These are phyloP conservation scores for Niveomyces coronatus DNA, from an alignment of 2,329 filamentous ascomycete genomes.

Conservation along the genomic window DNA sequence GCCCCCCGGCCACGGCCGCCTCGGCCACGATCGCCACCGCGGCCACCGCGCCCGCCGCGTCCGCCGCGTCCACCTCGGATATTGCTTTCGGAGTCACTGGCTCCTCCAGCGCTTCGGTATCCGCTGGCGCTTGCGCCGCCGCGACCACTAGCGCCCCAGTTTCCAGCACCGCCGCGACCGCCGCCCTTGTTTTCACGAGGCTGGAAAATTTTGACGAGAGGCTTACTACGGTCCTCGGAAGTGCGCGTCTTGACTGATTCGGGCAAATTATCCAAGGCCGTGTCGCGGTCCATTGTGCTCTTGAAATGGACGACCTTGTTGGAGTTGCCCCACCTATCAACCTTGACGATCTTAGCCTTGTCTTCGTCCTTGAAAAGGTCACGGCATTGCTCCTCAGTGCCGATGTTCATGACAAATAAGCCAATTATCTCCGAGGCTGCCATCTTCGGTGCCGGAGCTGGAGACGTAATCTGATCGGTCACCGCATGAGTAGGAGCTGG, in stretches of 20 bases:
- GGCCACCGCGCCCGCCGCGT: slow-evolving; percentile 43
- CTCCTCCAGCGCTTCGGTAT: slow-evolving; percentile 75
- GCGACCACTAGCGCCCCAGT: slow-evolving; percentile 56
- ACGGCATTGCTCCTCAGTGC: slow-evolving; percentile 70
- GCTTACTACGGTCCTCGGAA: slow-evolving; percentile 64
- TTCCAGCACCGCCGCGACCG: slow-evolving; percentile 55
- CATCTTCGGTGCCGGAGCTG: slow-evolving; percentile 50
- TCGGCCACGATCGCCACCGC: slow-evolving; percentile 48
- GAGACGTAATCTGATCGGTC: slow-evolving; percentile 44
- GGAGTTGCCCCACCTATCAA: slow-evolving; percentile 67
- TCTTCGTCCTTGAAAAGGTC: slow-evolving; percentile 79
- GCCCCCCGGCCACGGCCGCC: slow-evolving; percentile 45
- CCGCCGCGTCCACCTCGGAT: slow-evolving; percentile 46
- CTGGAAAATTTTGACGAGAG: slow-evolving; percentile 74
- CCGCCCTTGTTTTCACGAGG: slow-evolving; percentile 50
- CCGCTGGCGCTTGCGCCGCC: slow-evolving; percentile 55
- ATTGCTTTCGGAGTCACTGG: slow-evolving; percentile 55
- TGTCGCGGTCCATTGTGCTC: slow-evolving; percentile 67
- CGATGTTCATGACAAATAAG: slow-evolving; percentile 82
- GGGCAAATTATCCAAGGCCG: slow-evolving; percentile 63
- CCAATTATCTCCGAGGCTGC: slow-evolving; percentile 61
- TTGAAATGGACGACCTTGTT: slow-evolving; percentile 85
- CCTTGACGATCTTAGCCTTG: slow-evolving; percentile 64
- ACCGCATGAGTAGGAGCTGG: slow-evolving; percentile 41
- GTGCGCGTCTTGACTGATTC: slow-evolving; percentile 65